phyloP scores from a whole-genome alignment of 768 basidiomycete species.

The Porpolomopsis calyptriformis region DNA sequence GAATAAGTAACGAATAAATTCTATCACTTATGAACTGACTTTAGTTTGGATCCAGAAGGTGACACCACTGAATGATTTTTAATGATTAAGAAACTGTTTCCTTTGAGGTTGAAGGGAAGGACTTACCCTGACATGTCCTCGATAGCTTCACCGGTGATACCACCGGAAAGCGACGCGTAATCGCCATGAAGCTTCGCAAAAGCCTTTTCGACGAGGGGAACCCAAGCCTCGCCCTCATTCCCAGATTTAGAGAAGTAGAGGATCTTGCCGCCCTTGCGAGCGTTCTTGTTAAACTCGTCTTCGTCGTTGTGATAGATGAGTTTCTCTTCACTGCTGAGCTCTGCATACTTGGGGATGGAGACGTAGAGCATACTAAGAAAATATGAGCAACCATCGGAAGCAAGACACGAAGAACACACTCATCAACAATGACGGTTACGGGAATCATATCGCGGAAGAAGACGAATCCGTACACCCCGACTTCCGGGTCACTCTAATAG shows the following conservation, averaged over 20 bases:
- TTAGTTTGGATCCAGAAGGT: slow-evolving; percentile 11
- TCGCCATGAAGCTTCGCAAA: slow-evolving; percentile 48
- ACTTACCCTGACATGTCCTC: slow-evolving; percentile 48
- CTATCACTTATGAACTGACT: slow-evolving; percentile 7
- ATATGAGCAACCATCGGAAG: too few relatives aligned
- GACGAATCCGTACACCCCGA: slow-evolving; percentile 50
- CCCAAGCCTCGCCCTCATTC: slow-evolving; percentile 44
- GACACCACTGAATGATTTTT: slow-evolving; percentile 8
- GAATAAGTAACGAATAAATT: background rate
- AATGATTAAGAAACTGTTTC: background rate
- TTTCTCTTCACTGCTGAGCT: slow-evolving; percentile 29
- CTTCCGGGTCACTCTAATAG: slow-evolving; percentile 35
- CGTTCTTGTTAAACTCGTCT: slow-evolving; percentile 32
- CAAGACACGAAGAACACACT: slow-evolving; percentile 36
- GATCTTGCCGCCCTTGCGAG: slow-evolving; percentile 35
- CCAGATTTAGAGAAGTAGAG: slow-evolving; percentile 41
- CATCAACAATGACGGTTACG: slow-evolving; percentile 46
- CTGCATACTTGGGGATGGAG: slow-evolving; percentile 41
- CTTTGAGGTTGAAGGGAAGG: too few relatives aligned
- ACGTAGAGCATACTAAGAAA: slow-evolving; percentile 36
- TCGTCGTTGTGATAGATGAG: slow-evolving; percentile 42
- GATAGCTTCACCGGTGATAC: slow-evolving; percentile 37
- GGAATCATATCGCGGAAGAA: slow-evolving; percentile 44
- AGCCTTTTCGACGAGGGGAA: slow-evolving; percentile 47
- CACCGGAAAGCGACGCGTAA: slow-evolving; percentile 33